A percentile compares a stretch with the other conserved stretches of the same genome.
These are phyloP conservation scores for Epichloe sp. DNA, from an alignment of 2,329 filamentous ascomycete species.

Conservation along the genomic window DNA sequence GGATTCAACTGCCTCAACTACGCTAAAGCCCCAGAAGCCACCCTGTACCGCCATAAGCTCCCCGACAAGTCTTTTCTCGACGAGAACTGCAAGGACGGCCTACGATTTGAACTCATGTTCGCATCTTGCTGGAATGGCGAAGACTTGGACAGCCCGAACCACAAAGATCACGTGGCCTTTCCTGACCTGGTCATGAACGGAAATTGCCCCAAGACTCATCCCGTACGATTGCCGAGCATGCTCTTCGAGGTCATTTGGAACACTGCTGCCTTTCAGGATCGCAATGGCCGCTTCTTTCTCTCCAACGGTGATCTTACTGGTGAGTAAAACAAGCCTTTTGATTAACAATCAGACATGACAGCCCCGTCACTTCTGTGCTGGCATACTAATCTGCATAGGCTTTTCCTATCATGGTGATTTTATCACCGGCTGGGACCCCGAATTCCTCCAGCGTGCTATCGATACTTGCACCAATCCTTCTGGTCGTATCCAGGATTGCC, in stretches of 20 bases:
- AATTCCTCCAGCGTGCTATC: constrained; percentile 59
- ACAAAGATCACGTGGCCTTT: constrained; percentile 61
- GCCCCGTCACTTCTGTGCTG: neutral
- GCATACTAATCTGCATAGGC: constrained; percentile 30
- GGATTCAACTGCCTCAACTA: constrained; percentile 98
- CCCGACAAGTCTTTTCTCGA: constrained; percentile 73
- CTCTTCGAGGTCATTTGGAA: constrained; percentile 81
- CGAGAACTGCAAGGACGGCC: constrained; percentile 64
- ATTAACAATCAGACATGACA: neutral
- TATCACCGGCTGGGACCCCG: constrained; percentile 61
- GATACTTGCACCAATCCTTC: constrained; percentile 59
- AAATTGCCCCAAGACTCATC: constrained; percentile 56
- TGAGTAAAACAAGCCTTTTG: constrained; percentile 19
- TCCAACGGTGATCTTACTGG: constrained; percentile 67
- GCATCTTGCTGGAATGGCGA: constrained; percentile 76
- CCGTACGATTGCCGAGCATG: constrained; percentile 56
- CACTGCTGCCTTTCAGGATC: constrained; percentile 49
- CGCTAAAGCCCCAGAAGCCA: constrained; percentile 46
- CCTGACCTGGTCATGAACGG: constrained; percentile 66
- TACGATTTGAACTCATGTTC: constrained; percentile 78
- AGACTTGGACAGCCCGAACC: constrained; percentile 39
- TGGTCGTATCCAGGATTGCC: constrained; percentile 61
- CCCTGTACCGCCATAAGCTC: constrained; percentile 69
- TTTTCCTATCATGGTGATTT: constrained; percentile 72
- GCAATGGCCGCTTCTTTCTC: constrained; percentile 58